Percentiles rank a stretch among this genome's conserved stretches.
Evolutionary conservation across 1,284 basidiomycete genomes (phyloP).

Genomic region (Ustilago loliicola): DNA sequence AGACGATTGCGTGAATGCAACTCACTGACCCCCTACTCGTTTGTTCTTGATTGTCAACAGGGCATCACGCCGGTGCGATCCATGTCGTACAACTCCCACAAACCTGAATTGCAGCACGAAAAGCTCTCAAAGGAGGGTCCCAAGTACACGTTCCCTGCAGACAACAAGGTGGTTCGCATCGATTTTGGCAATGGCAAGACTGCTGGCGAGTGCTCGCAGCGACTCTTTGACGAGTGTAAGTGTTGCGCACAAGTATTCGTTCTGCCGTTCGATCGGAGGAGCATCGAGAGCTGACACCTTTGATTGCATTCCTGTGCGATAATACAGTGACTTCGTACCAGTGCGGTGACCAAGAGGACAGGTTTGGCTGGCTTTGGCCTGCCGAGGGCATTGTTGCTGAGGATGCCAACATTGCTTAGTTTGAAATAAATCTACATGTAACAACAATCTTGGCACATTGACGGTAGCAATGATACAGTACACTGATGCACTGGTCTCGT

Average conservation of each 20-base stretch:
- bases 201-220: conserved; percentile 59
- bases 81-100: conserved; percentile 67
- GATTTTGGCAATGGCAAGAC: conserved; percentile 69
- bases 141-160: conserved; percentile 46
- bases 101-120: conserved; percentile 48
- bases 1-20: neutral
- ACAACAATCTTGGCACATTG: neutral
- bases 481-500: neutral
- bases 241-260: no score
- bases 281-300: conserved; percentile 44
- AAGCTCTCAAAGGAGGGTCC: conserved; percentile 49
- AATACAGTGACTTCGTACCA: conserved; percentile 59
- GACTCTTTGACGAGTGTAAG: conserved; percentile 55
- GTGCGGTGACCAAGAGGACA: conserved; percentile 62
- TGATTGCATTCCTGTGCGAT: neutral
- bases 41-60: neutral
- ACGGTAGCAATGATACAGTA: neutral
- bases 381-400: conserved; percentile 65
- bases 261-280: neutral
- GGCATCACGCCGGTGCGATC: conserved; percentile 70
- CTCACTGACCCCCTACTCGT: neutral
- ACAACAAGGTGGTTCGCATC: conserved; percentile 61
- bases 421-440: neutral
- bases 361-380: conserved; percentile 69
- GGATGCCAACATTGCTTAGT: conserved; percentile 42